Conservation (phyloP, 2,329 filamentous ascomycete genomes). For the Colletotrichum musicola region DNA sequence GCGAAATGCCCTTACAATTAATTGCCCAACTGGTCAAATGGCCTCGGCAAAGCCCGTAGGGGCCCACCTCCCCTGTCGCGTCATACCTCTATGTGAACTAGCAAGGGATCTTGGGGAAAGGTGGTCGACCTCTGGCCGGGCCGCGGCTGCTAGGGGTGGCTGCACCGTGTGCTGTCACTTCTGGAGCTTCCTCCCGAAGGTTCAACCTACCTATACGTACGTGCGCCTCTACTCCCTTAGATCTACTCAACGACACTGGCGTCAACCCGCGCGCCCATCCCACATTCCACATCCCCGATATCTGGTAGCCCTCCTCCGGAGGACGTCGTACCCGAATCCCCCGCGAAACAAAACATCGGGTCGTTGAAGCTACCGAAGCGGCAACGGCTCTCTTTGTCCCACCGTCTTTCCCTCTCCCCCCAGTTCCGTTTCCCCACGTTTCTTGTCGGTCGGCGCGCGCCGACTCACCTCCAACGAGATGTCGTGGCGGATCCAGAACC, state of each 20-base stretch:
- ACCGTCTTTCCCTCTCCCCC: background rate
- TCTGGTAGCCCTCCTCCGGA: background rate
- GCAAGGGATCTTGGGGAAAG: constrained; percentile 3
- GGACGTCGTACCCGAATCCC: background rate
- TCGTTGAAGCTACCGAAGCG: background rate
- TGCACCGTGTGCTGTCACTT: background rate
- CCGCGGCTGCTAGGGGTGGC: background rate
- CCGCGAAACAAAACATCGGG: background rate
- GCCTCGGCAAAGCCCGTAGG: constrained; percentile 27
- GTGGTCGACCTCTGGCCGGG: constrained; percentile 5
- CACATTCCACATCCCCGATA: background rate
- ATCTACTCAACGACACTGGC: background rate
- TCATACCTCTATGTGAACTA: constrained; percentile 9
- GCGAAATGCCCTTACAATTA: too few relatives aligned
- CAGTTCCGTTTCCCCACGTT: background rate
- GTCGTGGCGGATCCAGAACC: constrained; percentile 40
- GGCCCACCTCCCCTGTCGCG: constrained; percentile 25
- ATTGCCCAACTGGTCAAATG: background rate
- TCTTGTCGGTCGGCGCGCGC: too few relatives aligned
- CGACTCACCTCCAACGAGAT: constrained; percentile 14
- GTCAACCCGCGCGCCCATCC: background rate
- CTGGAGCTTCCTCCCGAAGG: background rate
- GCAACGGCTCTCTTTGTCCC: background rate
- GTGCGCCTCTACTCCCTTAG: background rate
- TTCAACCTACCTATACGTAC: too few relatives aligned